Percentiles rank a stretch among this genome's conserved stretches.
phyloP scores from a whole-genome alignment of 2,329 filamentous ascomycete species.

The Catunica adiposa region DNA sequence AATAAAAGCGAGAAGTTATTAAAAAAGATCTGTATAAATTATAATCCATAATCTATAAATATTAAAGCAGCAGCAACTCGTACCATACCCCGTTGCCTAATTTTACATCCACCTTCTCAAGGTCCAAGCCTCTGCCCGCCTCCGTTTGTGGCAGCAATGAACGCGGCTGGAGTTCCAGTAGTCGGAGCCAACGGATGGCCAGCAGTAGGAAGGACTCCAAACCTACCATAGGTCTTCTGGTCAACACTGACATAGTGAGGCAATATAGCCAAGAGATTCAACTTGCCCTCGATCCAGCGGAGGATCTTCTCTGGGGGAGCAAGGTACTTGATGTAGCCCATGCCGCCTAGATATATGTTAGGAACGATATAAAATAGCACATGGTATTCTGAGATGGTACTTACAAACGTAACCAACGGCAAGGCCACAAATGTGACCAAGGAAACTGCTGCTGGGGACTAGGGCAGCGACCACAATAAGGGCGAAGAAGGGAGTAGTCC shows the following conservation, averaged over 20 bases:
- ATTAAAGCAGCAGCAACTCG: no score
- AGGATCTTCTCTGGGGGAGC: conserved; percentile 78
- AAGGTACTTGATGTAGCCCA: conserved; percentile 78
- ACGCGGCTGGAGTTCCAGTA: conserved; percentile 35
- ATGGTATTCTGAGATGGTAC: conserved; percentile 20
- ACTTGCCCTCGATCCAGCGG: conserved; percentile 72
- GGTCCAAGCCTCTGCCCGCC: conserved; percentile 53
- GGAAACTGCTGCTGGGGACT: conserved; percentile 62
- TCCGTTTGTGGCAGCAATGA: conserved; percentile 34
- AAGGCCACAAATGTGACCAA: conserved; percentile 78
- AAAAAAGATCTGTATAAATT: no score
- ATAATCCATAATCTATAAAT: no score
- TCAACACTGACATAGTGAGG: conserved; percentile 91
- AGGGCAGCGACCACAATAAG: conserved; percentile 60
- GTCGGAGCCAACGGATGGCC: conserved; percentile 22
- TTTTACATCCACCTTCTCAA: conserved; percentile 22
- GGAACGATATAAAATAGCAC: not conserved
- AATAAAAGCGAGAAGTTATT: no score
- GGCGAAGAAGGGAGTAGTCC: conserved; percentile 71
- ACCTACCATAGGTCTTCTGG: conserved; percentile 87
- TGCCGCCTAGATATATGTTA: conserved; percentile 40
- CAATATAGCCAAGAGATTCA: conserved; percentile 68
- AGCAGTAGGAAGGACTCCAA: conserved; percentile 63
- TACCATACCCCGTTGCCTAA: not conserved
- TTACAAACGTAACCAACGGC: conserved; percentile 70